Evolutionary conservation across 2,329 filamentous ascomycete species (phyloP), one percentile per base, ranked within the genome.

Genomic region (Laburnicola sp.): DNA sequence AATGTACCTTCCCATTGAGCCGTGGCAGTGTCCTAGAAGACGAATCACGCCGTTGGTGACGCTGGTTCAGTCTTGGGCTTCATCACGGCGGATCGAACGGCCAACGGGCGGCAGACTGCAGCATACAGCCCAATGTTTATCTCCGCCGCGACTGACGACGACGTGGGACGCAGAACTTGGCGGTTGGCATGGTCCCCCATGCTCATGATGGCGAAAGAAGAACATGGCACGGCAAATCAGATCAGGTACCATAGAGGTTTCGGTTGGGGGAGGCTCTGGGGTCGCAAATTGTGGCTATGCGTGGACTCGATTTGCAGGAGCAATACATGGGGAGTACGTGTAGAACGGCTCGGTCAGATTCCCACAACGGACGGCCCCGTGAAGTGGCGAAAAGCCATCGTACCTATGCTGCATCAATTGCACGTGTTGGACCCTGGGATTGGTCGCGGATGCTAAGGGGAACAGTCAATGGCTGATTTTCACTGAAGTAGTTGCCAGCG

Each of bases 51-150:
- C 6, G 26, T n/a, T n/a, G 3, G 25, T 40, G 31, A 39, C 16
- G n/a, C 25, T 22, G 10, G 23, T 26, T 41, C 49, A 48, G 48
- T 21, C 37, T 31, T 11, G 41, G 39, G 48, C 32, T 36, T 40
- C 37, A 56, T 68, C 64, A 68, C 66, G 65, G 68, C 60, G 57
- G 51, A 38, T 11, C 36, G 36, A 37, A 45, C 44, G 40, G 41
- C 51, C 53, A 52, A 43, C 51, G 48, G 47, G 55, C 36, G 36
- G 36, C 53, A 43, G 56, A 56, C 54, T 48, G 51, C 51, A 57
- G 64, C 64, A 68, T 66, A 35, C 57, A 57, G 48, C 16, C 16
- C 16, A 16, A 16, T 52, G 36, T 50, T 67, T 62, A 65, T 69
- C 51, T 65, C 63, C 64, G 56, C 22, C 45, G 40, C 22, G 9